Base-by-base conservation (phyloP, 805 yeast genomes). In the Candida palmyrensis region DNA sequence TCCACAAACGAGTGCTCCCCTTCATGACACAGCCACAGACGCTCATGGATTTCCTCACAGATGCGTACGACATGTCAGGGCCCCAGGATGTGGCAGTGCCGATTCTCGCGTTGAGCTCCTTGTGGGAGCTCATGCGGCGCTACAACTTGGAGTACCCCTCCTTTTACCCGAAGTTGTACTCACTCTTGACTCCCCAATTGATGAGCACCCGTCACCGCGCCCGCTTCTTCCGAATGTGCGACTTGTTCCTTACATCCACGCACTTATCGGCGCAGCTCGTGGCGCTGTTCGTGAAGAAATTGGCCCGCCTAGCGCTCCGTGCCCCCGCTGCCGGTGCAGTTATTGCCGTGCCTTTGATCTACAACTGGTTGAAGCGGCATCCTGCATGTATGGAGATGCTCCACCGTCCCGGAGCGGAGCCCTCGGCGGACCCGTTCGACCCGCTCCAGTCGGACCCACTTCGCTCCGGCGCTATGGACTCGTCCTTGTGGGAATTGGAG, bases 31-130 rank as follows among this genome's bases (percentile, higher is more conserved):
- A 78, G 43, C 95, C 97, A 5, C 82, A 85, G 27, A 69, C 74
- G 40, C 62, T 92, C 29, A 89, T 92, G 96, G 98, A 90, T 62
- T 92, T 90, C 53, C 66, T 90, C 39, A 87, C 96, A 1, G 95
- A 85, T 40, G 80, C 94, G 3, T 89, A 87, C 51, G 71, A 83
- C 43, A 49, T 53, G 28, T 50, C 47, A 22, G n/a, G n/a, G n/a
- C n/a, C n/a, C n/a, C 62, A 58, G 18, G 71, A 65, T 41, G 51
- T 51, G 11, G 68, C 81, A 5, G 65, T 81, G 10, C 82, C 89
- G 12, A 75, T 90, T 27, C 61, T 92, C 33, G 81, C 97, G 2
- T 68, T 90, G 46, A 90, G 88, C 55, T 94, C 96, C 8, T 65
- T 90, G 33, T 90, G 87, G 59, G 87, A 78, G 48, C 67, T 90